A percentile compares a stretch with the other conserved stretches of the same genome.
These are phyloP conservation scores for Schizochytrium sp. DNA, from an alignment of 108 stramenopile species.

Conservation along the genomic window DNA sequence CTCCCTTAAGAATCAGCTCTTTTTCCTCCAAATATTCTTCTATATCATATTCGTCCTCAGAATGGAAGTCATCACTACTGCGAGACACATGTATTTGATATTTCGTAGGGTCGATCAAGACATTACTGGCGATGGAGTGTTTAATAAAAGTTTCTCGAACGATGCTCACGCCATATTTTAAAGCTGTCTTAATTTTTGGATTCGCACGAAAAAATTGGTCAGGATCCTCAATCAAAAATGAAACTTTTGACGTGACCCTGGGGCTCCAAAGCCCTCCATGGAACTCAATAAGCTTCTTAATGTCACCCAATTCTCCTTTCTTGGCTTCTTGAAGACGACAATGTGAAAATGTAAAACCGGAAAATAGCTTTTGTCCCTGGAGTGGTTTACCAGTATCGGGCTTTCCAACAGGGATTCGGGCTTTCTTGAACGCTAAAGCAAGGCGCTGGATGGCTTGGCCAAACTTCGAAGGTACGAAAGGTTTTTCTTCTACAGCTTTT, in stretches of 20 bases:
- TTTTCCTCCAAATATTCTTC: slow-evolving; percentile 9
- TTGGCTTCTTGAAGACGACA: not conserved
- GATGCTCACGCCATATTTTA: not conserved
- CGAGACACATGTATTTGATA: not conserved
- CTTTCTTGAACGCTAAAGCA: no score
- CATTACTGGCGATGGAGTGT: slow-evolving; percentile 30
- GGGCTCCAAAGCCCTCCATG: slow-evolving; percentile 34
- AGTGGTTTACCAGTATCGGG: no score
- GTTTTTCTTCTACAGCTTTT: not conserved
- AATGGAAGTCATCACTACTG: not conserved
- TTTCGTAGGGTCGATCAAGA: not conserved
- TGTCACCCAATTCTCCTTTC: slow-evolving; percentile 34
- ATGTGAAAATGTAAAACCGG: slow-evolving; percentile 3
- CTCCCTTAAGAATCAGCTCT: slow-evolving; percentile 31
- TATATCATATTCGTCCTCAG: not conserved
- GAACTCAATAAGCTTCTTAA: not conserved
- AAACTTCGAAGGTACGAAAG: no score
- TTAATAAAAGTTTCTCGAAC: slow-evolving; percentile 49
- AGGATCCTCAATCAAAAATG: not conserved
- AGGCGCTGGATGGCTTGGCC: no score
- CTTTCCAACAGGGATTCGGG: no score
- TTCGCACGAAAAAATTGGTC: not conserved
- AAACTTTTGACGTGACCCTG: not conserved
- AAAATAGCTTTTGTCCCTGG: not conserved
- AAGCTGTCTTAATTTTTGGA: not conserved